Evolutionary conservation across 176 grass and related monocot genomes (phyloP).

Genomic region (Alloteropsis semialata): DNA sequence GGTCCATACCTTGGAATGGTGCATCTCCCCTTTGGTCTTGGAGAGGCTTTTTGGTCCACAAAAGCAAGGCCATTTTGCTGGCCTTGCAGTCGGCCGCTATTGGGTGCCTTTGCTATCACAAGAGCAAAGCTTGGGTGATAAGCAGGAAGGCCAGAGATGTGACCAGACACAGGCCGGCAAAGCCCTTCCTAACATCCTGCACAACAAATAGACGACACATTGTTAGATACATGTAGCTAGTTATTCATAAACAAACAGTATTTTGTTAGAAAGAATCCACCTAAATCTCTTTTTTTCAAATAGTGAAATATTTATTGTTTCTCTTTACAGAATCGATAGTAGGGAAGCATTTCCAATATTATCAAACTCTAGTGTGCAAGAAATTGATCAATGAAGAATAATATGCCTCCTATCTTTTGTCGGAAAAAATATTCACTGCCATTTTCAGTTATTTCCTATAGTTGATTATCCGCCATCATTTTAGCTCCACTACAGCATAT

Average conservation of each 20-base stretch:
- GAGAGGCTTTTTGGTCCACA: constrained; percentile 51
- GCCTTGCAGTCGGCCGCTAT: constrained; percentile 13
- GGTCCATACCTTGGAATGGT: constrained; percentile 58
- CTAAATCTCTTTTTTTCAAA: neutral
- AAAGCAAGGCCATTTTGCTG: constrained; percentile 42
- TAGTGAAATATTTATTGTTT: neutral
- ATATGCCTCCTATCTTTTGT: neutral
- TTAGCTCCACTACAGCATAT: constrained; percentile 34
- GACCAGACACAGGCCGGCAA: constrained; percentile 30
- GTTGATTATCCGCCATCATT: constrained; percentile 30
- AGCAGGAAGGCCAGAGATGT: constrained; percentile 52
- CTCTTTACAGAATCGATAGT: neutral
- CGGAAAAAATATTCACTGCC: neutral
- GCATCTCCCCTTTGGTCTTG: constrained; percentile 48
- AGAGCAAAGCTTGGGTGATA: constrained; percentile 58
- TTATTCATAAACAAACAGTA: neutral
- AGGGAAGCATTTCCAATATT: neutral
- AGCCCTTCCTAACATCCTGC: constrained; percentile 57
- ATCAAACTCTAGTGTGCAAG: neutral
- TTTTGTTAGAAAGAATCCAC: neutral
- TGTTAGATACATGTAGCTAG: constrained; percentile 5
- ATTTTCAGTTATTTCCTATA: constrained; percentile 34
- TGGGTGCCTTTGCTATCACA: constrained; percentile 37
- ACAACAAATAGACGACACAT: neutral
- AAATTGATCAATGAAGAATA: neutral